Percentiles rank a stretch among this genome's conserved stretches.
These are phyloP conservation scores for Blastocystis sp. DNA, from an alignment of 352 stramenopile genomes.

Conservation along the genomic window DNA sequence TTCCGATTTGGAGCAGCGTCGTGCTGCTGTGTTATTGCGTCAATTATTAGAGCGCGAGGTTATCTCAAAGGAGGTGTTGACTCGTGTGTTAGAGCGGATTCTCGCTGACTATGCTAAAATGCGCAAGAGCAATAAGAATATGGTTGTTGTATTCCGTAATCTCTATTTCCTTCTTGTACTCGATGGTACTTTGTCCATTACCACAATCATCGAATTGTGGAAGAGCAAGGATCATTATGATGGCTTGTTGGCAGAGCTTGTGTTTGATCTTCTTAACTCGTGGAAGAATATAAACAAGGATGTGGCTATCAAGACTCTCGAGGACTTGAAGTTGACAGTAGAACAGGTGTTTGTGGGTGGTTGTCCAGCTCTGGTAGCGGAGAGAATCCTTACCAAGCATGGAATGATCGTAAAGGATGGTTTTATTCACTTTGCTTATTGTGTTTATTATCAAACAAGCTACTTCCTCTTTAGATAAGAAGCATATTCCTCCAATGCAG, in stretches of 20 bases:
- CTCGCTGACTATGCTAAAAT: constrained; percentile 7
- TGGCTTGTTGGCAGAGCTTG: constrained; percentile 6
- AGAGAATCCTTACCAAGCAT: constrained; percentile 12
- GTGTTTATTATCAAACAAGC: constrained; percentile 24
- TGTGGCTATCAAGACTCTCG: not conserved
- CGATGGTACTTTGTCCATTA: not conserved
- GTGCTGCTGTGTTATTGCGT: not conserved
- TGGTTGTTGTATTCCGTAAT: constrained; percentile 26
- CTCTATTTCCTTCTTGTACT: not conserved
- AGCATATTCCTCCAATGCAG: not conserved
- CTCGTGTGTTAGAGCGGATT: not conserved
- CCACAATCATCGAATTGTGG: constrained; percentile 17
- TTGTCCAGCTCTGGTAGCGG: not conserved
- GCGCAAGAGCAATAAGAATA: constrained; percentile 21
- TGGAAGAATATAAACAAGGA: constrained; percentile 33
- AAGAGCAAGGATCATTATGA: constrained; percentile 50
- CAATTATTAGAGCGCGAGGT: not conserved
- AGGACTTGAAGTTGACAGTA: constrained; percentile 22
- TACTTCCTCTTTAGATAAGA: constrained; percentile 32
- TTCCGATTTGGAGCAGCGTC: constrained; percentile 37
- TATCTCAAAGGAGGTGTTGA: not conserved
- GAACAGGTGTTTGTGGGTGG: constrained; percentile 22
- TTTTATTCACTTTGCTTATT: not conserved
- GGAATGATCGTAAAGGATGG: not conserved
- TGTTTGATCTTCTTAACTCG: constrained; percentile 31